Conservation (phyloP, 2,329 filamentous ascomycete genomes). For the Claviceps lovelessii region DNA sequence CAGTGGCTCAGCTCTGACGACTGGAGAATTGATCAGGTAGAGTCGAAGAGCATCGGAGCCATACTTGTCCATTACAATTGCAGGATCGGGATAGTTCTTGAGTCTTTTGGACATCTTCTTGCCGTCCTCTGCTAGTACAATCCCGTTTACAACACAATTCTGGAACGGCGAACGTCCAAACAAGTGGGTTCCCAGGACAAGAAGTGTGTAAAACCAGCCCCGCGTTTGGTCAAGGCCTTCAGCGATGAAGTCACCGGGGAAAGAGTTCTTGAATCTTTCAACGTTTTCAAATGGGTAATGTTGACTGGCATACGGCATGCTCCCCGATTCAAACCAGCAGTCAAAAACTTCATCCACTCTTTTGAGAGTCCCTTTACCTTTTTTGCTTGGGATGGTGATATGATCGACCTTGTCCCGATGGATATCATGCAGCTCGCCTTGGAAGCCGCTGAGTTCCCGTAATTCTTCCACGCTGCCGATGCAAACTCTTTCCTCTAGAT, state of each 20-base stretch:
- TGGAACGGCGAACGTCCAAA: constrained; percentile 78
- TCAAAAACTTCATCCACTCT: constrained; percentile 85
- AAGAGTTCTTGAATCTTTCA: constrained; percentile 63
- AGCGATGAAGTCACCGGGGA: constrained; percentile 88
- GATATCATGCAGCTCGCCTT: constrained; percentile 69
- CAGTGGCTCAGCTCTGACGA: constrained; percentile 79
- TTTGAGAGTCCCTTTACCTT: constrained; percentile 69
- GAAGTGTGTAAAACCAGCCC: constrained; percentile 92
- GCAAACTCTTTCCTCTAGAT: constrained; percentile 74
- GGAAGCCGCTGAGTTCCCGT: constrained; percentile 71
- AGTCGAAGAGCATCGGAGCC: constrained; percentile 84
- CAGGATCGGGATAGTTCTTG: constrained; percentile 90
- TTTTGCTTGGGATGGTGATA: constrained; percentile 84
- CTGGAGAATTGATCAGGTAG: constrained; percentile 95
- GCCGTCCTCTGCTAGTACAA: constrained; percentile 83
- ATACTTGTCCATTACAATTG: constrained; percentile 69
- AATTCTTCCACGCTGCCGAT: constrained; percentile 75
- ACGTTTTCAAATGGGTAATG: constrained; percentile 89
- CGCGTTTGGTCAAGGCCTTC: constrained; percentile 88
- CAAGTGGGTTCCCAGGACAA: constrained; percentile 76
- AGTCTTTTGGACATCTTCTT: constrained; percentile 98
- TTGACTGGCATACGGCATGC: constrained; percentile 83
- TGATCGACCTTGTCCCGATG: constrained; percentile 88
- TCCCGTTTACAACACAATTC: constrained; percentile 93
- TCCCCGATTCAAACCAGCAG: constrained; percentile 94